Evolutionary conservation across 2,329 filamentous ascomycete genomes (phyloP).

Genomic region (Colletotrichum simmondsii): DNA sequence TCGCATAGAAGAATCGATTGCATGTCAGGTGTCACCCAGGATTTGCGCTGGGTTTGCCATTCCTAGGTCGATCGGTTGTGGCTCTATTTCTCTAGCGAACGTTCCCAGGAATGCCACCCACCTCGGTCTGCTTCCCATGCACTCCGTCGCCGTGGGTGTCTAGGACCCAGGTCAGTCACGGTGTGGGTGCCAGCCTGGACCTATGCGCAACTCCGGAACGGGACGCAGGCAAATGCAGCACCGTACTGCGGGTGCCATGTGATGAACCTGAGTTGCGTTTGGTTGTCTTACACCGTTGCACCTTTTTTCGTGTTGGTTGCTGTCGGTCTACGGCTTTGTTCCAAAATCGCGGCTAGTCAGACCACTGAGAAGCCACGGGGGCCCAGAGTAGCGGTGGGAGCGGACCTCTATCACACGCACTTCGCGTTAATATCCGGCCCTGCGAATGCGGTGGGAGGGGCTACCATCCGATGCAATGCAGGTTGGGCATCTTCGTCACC

Average conservation of each 20-base stretch:
- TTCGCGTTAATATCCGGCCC: slow-evolving; percentile 20
- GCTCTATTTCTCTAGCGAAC: slow-evolving; percentile 14
- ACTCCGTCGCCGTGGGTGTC: background rate
- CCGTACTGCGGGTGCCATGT: slow-evolving; percentile 24
- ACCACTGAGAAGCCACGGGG: slow-evolving; percentile 24
- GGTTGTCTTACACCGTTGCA: slow-evolving; percentile 26
- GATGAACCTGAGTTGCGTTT: slow-evolving; percentile 25
- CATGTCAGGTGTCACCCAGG: slow-evolving; percentile 29
- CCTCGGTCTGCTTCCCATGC: slow-evolving; percentile 24
- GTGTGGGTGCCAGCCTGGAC: slow-evolving; percentile 8
- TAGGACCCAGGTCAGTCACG: background rate
- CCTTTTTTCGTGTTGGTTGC: slow-evolving; percentile 15
- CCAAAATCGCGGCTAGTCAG: slow-evolving; percentile 28
- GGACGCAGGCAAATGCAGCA: slow-evolving; percentile 29
- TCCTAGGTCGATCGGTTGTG: background rate
- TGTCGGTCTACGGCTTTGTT: slow-evolving; percentile 9
- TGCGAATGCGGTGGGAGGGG: slow-evolving; percentile 15
- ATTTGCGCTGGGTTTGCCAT: slow-evolving; percentile 8
- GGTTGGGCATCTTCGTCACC: slow-evolving; percentile 29
- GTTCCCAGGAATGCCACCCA: slow-evolving; percentile 29
- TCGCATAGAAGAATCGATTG: slow-evolving; percentile 30
- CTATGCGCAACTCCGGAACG: slow-evolving; percentile 28
- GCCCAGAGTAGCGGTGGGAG: slow-evolving; percentile 21
- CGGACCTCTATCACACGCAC: slow-evolving; percentile 23
- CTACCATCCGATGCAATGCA: slow-evolving; percentile 32